These are phyloP conservation scores for Claviceps arundinis DNA, from an alignment of 2,329 filamentous ascomycete genomes.

Conservation along the genomic window DNA sequence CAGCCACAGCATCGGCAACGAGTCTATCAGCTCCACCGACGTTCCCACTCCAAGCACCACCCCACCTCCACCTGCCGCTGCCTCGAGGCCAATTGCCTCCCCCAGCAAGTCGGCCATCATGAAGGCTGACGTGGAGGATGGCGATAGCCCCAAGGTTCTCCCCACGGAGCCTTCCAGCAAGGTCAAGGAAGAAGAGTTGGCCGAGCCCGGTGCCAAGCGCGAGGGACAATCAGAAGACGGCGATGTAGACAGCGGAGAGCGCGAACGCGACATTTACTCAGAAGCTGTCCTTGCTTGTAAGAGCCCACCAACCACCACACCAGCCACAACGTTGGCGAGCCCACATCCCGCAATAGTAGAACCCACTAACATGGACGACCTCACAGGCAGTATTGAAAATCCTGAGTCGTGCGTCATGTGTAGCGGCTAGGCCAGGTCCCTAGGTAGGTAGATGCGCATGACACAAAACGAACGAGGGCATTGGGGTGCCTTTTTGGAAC, in stretches of 20 bases:
- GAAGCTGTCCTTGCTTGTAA: constrained; percentile 81
- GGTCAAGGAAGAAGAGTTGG: constrained; percentile 51
- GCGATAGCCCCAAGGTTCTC: constrained; percentile 66
- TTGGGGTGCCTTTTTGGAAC: neutral
- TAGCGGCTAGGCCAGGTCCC: constrained; percentile 54
- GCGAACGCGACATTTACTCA: constrained; percentile 88
- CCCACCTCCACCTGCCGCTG: constrained; percentile 36
- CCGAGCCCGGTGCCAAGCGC: constrained; percentile 39
- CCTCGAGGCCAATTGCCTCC: constrained; percentile 34
- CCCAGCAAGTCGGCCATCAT: constrained; percentile 53
- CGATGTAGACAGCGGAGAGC: constrained; percentile 55
- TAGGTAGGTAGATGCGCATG: constrained; percentile 7
- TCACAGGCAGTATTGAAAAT: constrained; percentile 82
- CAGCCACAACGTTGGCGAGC: too few species aligned
- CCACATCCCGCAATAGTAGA: too few species aligned
- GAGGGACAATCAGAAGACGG: constrained; percentile 56
- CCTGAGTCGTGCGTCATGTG: constrained; percentile 94
- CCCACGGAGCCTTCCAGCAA: constrained; percentile 56
- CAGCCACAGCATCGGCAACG: constrained; percentile 10
- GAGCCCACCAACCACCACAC: constrained; percentile 12
- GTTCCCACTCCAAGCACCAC: constrained; percentile 57
- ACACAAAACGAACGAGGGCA: neutral
- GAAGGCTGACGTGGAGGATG: constrained; percentile 65
- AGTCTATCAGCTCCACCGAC: constrained; percentile 36
- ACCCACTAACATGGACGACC: constrained; percentile 3